Conservation (phyloP, 2,329 filamentous ascomycete genomes). For the Phaeosphaeriaceae sp. region DNA sequence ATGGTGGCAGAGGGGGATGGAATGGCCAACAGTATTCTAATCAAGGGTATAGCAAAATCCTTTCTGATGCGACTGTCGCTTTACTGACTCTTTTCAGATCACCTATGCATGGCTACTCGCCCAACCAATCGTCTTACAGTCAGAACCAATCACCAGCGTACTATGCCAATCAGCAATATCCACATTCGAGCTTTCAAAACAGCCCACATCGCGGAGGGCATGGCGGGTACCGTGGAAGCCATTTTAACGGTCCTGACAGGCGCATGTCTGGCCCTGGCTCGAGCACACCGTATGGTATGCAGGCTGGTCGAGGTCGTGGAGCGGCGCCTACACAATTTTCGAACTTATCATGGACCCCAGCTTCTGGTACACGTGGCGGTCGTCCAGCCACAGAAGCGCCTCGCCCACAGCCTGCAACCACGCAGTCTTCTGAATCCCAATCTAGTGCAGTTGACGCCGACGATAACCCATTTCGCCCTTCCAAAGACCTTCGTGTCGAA, state of each 20-base stretch:
- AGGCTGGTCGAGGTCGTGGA: slow-evolving; percentile 61
- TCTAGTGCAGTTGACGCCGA: slow-evolving; percentile 57
- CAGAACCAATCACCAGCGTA: slow-evolving; percentile 51
- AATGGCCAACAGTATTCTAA: slow-evolving; percentile 53
- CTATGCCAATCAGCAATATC: slow-evolving; percentile 61
- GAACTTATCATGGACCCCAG: slow-evolving; percentile 75
- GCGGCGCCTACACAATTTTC: slow-evolving; percentile 62
- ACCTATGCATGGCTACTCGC: slow-evolving; percentile 65
- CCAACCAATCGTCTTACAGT: slow-evolving; percentile 61
- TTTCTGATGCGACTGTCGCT: neutral
- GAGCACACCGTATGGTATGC: slow-evolving; percentile 47
- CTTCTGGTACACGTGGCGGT: slow-evolving; percentile 61
- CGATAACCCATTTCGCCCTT: slow-evolving; percentile 68
- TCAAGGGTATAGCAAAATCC: slow-evolving; percentile 56
- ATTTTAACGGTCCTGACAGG: slow-evolving; percentile 51
- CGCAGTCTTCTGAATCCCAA: slow-evolving; percentile 19
- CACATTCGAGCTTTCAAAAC: slow-evolving; percentile 61
- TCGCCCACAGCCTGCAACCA: slow-evolving; percentile 30
- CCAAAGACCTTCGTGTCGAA: slow-evolving; percentile 70
- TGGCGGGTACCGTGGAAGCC: slow-evolving; percentile 65
- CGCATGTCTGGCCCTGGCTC: slow-evolving; percentile 54
- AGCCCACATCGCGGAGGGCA: slow-evolving; percentile 61
- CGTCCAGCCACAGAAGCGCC: slow-evolving; percentile 51
- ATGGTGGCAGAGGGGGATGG: slow-evolving; percentile 62
- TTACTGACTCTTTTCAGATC: slow-evolving; percentile 47